Percentiles rank a stretch among this genome's conserved stretches.
Evolutionary conservation across 306 rosid species (phyloP).

Genomic region (Trichosanthes cucumerina): DNA sequence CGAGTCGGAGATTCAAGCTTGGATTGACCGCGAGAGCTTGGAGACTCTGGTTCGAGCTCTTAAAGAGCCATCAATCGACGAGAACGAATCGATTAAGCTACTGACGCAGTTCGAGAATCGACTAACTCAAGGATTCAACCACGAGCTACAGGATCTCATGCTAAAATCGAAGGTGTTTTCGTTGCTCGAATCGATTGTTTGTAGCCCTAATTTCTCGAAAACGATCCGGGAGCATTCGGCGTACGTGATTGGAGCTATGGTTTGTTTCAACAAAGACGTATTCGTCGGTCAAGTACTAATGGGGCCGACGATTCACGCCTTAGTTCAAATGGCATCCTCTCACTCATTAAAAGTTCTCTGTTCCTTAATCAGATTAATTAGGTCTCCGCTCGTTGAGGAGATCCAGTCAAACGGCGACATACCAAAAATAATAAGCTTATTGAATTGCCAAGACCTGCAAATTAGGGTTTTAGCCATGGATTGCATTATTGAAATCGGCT

Average conservation of each 20-base stretch:
- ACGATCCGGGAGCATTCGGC: constrained; percentile 48
- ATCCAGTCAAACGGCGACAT: constrained; percentile 57
- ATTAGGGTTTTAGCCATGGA: constrained; percentile 39
- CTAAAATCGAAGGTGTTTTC: constrained; percentile 46
- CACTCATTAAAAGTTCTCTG: constrained; percentile 44
- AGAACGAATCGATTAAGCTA: constrained; percentile 26
- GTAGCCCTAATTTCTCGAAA: constrained; percentile 24
- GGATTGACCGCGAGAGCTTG: constrained; percentile 76
- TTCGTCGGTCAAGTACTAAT: constrained; percentile 71
- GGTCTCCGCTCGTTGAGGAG: constrained; percentile 81
- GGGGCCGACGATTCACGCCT: constrained; percentile 41
- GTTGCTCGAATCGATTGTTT: constrained; percentile 33
- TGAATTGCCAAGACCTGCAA: constrained; percentile 23
- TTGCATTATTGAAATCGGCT: constrained; percentile 70
- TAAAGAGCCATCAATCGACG: constrained; percentile 2
- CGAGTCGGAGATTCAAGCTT: constrained; percentile 62
- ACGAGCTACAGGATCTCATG: constrained; percentile 56
- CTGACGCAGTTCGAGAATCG: constrained; percentile 47
- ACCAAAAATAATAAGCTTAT: constrained; percentile 33
- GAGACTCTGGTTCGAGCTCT: constrained; percentile 25
- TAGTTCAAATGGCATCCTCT: constrained; percentile 36
- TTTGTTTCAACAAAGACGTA: constrained; percentile 75
- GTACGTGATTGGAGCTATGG: constrained; percentile 30
- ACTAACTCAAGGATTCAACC: constrained; percentile 50
- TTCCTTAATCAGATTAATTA: constrained; percentile 40